Evolutionary conservation across 2,329 filamentous ascomycete species (phyloP).

Genomic region (Fusarium sp.): DNA sequence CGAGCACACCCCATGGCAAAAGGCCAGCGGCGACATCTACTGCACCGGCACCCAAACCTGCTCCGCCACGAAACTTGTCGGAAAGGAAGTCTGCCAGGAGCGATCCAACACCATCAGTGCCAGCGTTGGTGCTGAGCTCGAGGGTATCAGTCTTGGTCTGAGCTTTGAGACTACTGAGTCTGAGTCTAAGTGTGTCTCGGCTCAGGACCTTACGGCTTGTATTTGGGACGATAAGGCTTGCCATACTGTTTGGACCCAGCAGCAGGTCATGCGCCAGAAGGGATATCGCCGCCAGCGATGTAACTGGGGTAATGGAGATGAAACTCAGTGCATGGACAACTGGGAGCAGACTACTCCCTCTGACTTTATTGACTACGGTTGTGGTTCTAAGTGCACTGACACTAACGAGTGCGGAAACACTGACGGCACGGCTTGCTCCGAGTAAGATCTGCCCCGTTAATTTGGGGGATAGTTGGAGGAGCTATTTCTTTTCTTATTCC

Average conservation of each 20-base stretch:
- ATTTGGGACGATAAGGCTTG: constrained; percentile 8
- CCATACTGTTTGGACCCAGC: constrained; percentile 26
- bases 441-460: not conserved
- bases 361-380: constrained; percentile 4
- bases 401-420: not conserved
- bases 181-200: constrained; percentile 3
- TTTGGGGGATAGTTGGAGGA: not conserved
- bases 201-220: constrained; percentile 10
- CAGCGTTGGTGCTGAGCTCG: not conserved
- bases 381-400: constrained; percentile 8
- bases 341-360: constrained; percentile 21
- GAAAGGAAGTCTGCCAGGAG: constrained; percentile 12
- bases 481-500: too few species aligned
- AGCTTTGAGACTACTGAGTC: not conserved
- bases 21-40: constrained; percentile 9
- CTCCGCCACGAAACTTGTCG: constrained; percentile 7
- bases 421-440: not conserved
- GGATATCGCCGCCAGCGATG: constrained; percentile 13
- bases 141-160: not conserved
- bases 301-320: constrained; percentile 3
- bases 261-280: constrained; percentile 13
- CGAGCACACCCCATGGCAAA: constrained; percentile 13
- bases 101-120: not conserved
- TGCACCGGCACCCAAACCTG: constrained; percentile 8
- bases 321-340: constrained; percentile 16